Evolutionary conservation across 345 rosid genomes (phyloP).

Genomic region (Murraya paniculata): DNA sequence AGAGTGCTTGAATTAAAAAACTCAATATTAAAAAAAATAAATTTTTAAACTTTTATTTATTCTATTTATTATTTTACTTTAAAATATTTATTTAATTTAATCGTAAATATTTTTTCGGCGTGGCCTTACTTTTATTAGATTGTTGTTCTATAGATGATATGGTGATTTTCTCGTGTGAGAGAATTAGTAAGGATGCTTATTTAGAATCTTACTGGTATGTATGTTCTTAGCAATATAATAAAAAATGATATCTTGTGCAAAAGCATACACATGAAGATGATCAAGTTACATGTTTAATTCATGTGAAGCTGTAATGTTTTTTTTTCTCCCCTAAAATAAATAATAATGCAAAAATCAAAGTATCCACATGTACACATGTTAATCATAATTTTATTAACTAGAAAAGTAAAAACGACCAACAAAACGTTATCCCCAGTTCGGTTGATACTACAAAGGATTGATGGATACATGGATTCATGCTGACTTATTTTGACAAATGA

Average conservation of each 20-base stretch:
- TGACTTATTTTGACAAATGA: not conserved
- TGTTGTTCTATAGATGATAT: not conserved
- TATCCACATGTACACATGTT: not conserved
- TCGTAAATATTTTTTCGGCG: fast-evolving
- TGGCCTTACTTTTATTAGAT: no score
- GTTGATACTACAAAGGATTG: not conserved
- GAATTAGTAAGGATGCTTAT: not conserved
- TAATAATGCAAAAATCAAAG: no score
- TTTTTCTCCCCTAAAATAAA: no score
- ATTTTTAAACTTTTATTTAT: no score
- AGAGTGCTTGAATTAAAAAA: no score
- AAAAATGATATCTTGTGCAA: not conserved
- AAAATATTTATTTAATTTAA: no score
- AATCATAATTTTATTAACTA: no score
- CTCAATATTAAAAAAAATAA: no score
- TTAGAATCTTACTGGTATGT: not conserved
- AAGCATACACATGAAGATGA: no score
- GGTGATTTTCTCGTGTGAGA: not conserved
- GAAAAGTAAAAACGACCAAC: not conserved
- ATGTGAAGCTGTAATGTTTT: not conserved
- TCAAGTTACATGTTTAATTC: not conserved
- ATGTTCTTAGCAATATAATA: no score
- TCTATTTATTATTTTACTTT: no score
- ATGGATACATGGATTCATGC: not conserved
- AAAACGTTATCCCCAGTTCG: no score